Conservation (phyloP, 2,329 filamentous ascomycete genomes). For the Ciborinia camelliae region DNA sequence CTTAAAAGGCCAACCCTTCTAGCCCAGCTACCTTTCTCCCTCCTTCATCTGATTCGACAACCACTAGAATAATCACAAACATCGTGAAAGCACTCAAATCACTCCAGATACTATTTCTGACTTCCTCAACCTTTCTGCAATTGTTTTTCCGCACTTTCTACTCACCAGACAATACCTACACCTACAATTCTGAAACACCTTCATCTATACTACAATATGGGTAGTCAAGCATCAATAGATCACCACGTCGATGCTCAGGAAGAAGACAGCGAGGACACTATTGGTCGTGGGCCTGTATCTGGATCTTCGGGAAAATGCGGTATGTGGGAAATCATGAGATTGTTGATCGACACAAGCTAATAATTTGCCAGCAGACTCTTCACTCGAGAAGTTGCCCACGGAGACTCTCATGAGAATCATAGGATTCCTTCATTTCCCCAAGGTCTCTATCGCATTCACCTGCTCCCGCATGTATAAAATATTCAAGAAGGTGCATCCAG, state of each 20-base stretch:
- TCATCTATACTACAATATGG: not conserved
- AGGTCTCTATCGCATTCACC: not conserved
- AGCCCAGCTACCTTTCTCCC: too few species aligned
- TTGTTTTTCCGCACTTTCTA: not conserved
- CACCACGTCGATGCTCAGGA: not conserved
- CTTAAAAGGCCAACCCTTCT: not conserved
- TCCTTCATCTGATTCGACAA: not conserved
- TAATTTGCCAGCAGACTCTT: not conserved
- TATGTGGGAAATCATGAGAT: not conserved
- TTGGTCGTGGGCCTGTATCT: not conserved
- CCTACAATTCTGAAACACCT: too few species aligned
- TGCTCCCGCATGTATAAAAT: not conserved
- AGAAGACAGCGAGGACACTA: not conserved
- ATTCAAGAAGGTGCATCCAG: not conserved
- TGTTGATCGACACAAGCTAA: not conserved
- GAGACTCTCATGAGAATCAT: not conserved
- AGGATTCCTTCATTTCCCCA: not conserved
- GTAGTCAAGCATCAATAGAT: too few species aligned
- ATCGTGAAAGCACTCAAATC: too few species aligned
- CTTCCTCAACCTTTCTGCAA: too few species aligned
- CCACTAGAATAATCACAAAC: not conserved
- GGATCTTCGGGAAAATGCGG: too few species aligned
- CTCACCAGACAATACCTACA: not conserved
- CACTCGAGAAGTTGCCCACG: not conserved
- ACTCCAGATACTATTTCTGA: not conserved